Base-by-base conservation (phyloP, 768 basidiomycete genomes). In the Clitopilus passeckerianus region DNA sequence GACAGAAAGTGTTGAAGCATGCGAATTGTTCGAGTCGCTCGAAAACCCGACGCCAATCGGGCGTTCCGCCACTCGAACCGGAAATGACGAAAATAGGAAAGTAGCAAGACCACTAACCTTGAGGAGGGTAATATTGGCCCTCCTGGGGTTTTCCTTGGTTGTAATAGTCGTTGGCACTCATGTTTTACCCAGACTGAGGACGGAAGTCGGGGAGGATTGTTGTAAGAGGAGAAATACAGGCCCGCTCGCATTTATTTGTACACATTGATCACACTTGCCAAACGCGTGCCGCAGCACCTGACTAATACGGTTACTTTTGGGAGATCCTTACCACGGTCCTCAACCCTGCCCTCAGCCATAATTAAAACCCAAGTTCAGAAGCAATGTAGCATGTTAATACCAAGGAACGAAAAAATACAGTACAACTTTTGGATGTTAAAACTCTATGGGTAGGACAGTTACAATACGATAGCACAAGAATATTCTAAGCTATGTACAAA, bases 81-180 rank as follows among this genome's bases (percentile, higher is more conserved):
- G 8, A 34, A 15, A 20, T 10, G 18, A 20, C 46, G 22, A 50
- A n/a, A 30, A 22, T 12, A 53, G n/a, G 24, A 4, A 56, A 56
- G 33, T 37, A 18, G 43, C 5, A 46, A 24, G 35, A 30, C 27
- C n/a, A 77, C 22, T 74, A 72, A 33, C 73, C 74, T 54, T 74
- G 74, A 9, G 82, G 82, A 14, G 81, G 82, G 66, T 86, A 84
- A 43, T 82, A 81, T 43, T 77, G 74, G n/a, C n/a, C n/a, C 62
- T 77, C 76, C 64, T 81, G 83, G 18, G 71, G 77, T 60, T 82
- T 79, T 44, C 76, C 75, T 55, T 74, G 74, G 64, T 70, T 69
- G 72, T 90, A 91, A 66, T 89, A 92, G 65, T 91, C 89, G 73
- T 86, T 84, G 68, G 85, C 87, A 61, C 89, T 86, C 90, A 89